Conservation (phyloP, 441 rosid genomes). For the Melastoma candidum region DNA sequence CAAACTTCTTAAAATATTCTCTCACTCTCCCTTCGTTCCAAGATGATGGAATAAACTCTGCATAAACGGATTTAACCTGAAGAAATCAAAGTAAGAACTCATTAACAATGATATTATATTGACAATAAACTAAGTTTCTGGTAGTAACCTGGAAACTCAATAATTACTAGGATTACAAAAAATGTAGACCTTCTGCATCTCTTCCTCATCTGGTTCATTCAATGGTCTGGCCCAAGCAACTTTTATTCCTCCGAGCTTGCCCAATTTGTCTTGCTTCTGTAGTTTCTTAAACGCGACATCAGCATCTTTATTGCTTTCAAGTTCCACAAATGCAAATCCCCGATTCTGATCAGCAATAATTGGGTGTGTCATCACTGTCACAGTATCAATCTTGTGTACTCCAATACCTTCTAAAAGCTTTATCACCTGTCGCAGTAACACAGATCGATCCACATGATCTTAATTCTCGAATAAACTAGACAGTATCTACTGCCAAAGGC, state of each 20-base stretch:
- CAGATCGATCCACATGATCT: slow-evolving; percentile 3
- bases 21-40: slow-evolving; percentile 26
- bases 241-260: slow-evolving; percentile 20
- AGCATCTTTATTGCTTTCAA: slow-evolving; percentile 27
- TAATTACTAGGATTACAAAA: not conserved
- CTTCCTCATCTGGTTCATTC: slow-evolving; percentile 28
- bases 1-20: slow-evolving; percentile 21
- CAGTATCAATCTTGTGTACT: slow-evolving; percentile 26
- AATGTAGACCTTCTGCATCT: slow-evolving; percentile 23
- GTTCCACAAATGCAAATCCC: slow-evolving; percentile 29
- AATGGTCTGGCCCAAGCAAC: slow-evolving; percentile 30
- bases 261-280: slow-evolving; percentile 15
- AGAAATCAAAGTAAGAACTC: not conserved
- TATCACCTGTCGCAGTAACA: slow-evolving; percentile 18
- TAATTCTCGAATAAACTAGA: not conserved
- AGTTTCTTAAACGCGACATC: slow-evolving; percentile 25
- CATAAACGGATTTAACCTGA: slow-evolving; percentile 30
- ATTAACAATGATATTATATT: too few relatives aligned
- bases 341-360: slow-evolving; percentile 19
- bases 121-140: too few relatives aligned
- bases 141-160: too few relatives aligned
- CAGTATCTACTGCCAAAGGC: slow-evolving; percentile 1
- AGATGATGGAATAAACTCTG: slow-evolving; percentile 23
- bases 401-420: slow-evolving; percentile 20
- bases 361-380: slow-evolving; percentile 26